Conservation (phyloP, 1,284 basidiomycete genomes). For the Apiotrichum domesticum region DNA sequence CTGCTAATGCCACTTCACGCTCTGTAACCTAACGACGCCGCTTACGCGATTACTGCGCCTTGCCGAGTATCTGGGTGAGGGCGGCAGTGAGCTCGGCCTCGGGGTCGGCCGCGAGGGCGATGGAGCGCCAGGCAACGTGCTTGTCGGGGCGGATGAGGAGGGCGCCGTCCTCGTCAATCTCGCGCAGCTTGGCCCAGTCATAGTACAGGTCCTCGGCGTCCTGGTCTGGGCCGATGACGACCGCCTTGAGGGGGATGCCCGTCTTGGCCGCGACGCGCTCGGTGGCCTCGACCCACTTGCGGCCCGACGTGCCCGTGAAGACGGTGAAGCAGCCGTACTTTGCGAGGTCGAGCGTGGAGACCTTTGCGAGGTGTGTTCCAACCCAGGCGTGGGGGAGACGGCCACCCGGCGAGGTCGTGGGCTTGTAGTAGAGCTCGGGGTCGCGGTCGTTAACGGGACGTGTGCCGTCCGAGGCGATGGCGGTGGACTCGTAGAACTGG, state of each 20-base stretch:
- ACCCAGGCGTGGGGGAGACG: constrained; percentile 15
- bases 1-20: too few species aligned
- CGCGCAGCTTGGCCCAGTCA: constrained; percentile 16
- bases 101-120: constrained; percentile 3
- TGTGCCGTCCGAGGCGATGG: constrained; percentile 9
- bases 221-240: constrained; percentile 10
- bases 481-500: constrained; percentile 12
- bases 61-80: constrained; percentile 5
- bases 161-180: constrained; percentile 14
- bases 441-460: constrained; percentile 7
- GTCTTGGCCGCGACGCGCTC: background rate
- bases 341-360: constrained; percentile 10
- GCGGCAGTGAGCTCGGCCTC: constrained; percentile 3
- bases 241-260: constrained; percentile 5
- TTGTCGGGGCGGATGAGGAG: constrained; percentile 16
- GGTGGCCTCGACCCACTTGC: constrained; percentile 4
- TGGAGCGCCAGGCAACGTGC: constrained; percentile 15
- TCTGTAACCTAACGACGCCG: too few species aligned
- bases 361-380: constrained; percentile 3
- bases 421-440: constrained; percentile 11
- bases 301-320: constrained; percentile 9
- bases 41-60: background rate
- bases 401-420: constrained; percentile 8
- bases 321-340: constrained; percentile 11
- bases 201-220: constrained; percentile 16